Evolutionary conservation across 305 asterid species (phyloP).

Genomic region (Plantago coronopus): DNA sequence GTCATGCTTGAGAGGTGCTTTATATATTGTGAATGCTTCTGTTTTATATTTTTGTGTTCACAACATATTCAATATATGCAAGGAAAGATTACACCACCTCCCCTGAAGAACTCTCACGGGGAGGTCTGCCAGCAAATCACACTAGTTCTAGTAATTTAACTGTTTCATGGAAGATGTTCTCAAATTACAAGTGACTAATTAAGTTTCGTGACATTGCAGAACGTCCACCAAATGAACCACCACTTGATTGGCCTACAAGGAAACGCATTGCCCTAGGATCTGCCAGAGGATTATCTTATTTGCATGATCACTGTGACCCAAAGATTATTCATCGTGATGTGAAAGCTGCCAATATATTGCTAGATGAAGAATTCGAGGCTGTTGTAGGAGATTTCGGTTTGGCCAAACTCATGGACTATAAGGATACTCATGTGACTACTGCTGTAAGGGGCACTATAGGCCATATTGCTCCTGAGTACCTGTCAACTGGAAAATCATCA

Average conservation of each 20-base stretch:
- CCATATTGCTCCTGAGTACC: slow-evolving; percentile 63
- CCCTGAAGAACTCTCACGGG: too few species aligned
- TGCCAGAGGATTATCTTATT: slow-evolving; percentile 50
- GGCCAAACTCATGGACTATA: slow-evolving; percentile 66
- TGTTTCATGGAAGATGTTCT: not conserved
- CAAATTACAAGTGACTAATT: slow-evolving; percentile 3
- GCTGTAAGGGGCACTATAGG: slow-evolving; percentile 68
- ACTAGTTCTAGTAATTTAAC: not conserved
- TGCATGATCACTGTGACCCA: slow-evolving; percentile 64
- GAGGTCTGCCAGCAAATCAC: not conserved
- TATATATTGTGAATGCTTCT: slow-evolving; percentile 4
- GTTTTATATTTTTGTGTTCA: not conserved
- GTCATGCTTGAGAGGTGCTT: slow-evolving; percentile 54
- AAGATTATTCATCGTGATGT: slow-evolving; percentile 62
- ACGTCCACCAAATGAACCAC: slow-evolving; percentile 50
- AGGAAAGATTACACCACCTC: too few species aligned
- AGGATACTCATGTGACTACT: slow-evolving; percentile 64
- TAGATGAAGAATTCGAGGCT: slow-evolving; percentile 62
- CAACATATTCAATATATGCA: not conserved
- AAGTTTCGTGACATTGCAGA: slow-evolving; percentile 31
- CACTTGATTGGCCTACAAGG: slow-evolving; percentile 53
- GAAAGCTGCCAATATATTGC: slow-evolving; percentile 58
- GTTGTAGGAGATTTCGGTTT: slow-evolving; percentile 66
- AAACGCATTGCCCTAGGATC: slow-evolving; percentile 58
- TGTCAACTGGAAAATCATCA: slow-evolving; percentile 63